Evolutionary conservation across 805 yeast species (phyloP), one percentile per base, ranked within the genome.

Genomic region (Clavispora vitiphila): DNA sequence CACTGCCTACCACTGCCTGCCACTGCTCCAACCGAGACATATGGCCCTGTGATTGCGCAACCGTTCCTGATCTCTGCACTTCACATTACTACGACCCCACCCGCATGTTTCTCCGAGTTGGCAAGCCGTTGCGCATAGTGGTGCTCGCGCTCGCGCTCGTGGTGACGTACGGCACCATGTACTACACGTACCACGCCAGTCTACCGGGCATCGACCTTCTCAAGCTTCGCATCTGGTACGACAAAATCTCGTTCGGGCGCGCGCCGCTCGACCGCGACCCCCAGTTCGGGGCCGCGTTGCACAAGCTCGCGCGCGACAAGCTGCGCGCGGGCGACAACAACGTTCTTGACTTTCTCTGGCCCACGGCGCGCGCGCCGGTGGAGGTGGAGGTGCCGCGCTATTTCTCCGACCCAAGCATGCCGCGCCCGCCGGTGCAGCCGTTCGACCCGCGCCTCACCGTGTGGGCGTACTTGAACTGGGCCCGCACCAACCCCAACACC

Each of bases 371-470:
- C 39, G n/a, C 41, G 8, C 44, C 40, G 11, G 43, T 47, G 4
- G 22, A 18, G 25, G 35, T 47, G 8, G 5, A 10, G 12, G 37
- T 37, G 20, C 49, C 51, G 6, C 30, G 12, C 3, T 40, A 42
- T 25, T 47, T 30, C 15, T 10, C 24, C 4, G 20, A 24, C 15
- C 20, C 19, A 3, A 16, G 14, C n/a, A 18, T 6, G 3, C 15
- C 29, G 23, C 42, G 42, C 35, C 49, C 49, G 7, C 11, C 22
- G n/a, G 35, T 45, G 11, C 50, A 47, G 40, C 50, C 50, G 8
- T 48, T 43, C 31, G 60, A 56, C 37, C 59, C 60, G 8, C 44
- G 60, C 20, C 42, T 53, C 41, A 56, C 60, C 8, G 26, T 55
- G 5, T 30, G 55, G 8, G 51, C 54, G n/a, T 56, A 55, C 39